Percentiles rank a stretch among this genome's conserved stretches.
phyloP scores from a whole-genome alignment of 495 filamentous ascomycete species.

The Aspergillus bertholletiae region DNA sequence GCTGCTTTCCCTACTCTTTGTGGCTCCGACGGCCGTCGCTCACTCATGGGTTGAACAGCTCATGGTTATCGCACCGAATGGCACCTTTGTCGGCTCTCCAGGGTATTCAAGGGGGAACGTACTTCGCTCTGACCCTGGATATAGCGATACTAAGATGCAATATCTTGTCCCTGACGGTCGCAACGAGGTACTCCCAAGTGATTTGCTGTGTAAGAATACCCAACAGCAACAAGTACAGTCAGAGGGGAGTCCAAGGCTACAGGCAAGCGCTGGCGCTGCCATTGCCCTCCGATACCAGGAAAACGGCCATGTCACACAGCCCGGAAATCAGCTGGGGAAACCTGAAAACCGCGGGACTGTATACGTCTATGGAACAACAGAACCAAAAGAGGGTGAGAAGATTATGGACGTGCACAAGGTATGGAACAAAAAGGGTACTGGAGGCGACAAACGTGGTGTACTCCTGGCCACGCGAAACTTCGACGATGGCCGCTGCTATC shows the following conservation, averaged over 20 bases:
- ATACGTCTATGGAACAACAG: slow-evolving; percentile 77
- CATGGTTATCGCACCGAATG: slow-evolving; percentile 65
- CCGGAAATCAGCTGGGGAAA: slow-evolving; percentile 55
- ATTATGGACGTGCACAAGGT: slow-evolving; percentile 63
- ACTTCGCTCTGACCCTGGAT: slow-evolving; percentile 43
- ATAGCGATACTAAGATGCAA: slow-evolving; percentile 47
- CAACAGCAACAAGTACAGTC: slow-evolving; percentile 53
- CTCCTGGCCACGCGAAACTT: slow-evolving; percentile 71
- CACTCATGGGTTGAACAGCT: slow-evolving; percentile 82
- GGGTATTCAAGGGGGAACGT: slow-evolving; percentile 67
- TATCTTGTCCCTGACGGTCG: slow-evolving; percentile 46
- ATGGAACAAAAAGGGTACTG: slow-evolving; percentile 75
- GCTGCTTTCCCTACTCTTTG: slow-evolving; percentile 24
- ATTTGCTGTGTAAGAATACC: slow-evolving; percentile 51
- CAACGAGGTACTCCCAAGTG: slow-evolving; percentile 18
- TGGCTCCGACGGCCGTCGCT: slow-evolving; percentile 37
- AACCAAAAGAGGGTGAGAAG: slow-evolving; percentile 57
- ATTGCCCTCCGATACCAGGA: slow-evolving; percentile 76
- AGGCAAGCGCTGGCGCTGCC: slow-evolving; percentile 62
- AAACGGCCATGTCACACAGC: slow-evolving; percentile 81
- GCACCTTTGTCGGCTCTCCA: slow-evolving; percentile 62
- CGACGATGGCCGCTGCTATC: slow-evolving; percentile 83
- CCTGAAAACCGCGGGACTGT: slow-evolving; percentile 69
- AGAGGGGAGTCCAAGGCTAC: slow-evolving; percentile 55
- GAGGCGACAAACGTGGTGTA: slow-evolving; percentile 68